Percentiles rank a stretch among this genome's conserved stretches.
Evolutionary conservation across 345 rosid species (phyloP).

Genomic region (Salix suchowensis): DNA sequence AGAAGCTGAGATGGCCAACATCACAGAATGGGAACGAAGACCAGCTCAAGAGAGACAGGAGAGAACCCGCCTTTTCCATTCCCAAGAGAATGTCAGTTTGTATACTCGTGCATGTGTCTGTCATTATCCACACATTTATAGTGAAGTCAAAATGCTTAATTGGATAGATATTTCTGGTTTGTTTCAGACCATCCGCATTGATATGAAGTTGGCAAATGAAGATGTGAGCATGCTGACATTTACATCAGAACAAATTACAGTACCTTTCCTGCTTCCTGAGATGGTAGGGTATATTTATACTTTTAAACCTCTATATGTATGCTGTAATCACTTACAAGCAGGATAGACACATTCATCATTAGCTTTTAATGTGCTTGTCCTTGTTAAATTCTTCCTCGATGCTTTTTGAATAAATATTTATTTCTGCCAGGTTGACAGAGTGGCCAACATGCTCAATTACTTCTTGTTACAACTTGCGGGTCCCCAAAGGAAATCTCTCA

Average conservation of each 20-base stretch:
- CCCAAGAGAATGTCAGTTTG: conserved; percentile 84
- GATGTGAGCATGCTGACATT: conserved; percentile 91
- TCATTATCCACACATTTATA: not conserved
- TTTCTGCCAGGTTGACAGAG: conserved; percentile 74
- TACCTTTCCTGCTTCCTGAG: conserved; percentile 97
- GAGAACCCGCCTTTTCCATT: conserved; percentile 81
- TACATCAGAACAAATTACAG: conserved; percentile 91
- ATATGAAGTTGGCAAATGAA: conserved; percentile 98
- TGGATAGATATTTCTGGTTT: conserved; percentile 5
- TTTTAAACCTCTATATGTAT: not conserved
- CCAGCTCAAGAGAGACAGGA: conserved; percentile 97
- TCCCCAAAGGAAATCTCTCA: conserved; percentile 88
- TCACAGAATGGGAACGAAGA: conserved; percentile 88
- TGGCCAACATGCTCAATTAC: conserved; percentile 96
- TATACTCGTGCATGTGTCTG: not conserved
- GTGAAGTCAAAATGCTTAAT: not conserved
- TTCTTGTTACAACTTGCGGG: conserved; percentile 94
- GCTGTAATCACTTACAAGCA: not conserved
- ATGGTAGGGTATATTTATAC: conserved; percentile 49
- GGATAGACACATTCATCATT: not conserved
- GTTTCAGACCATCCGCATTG: conserved; percentile 79
- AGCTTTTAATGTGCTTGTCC: not conserved
- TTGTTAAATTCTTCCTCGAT: not conserved
- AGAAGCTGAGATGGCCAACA: conserved; percentile 95
- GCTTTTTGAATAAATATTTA: not conserved